These are phyloP conservation scores for Iodosphaeria phyllophila DNA, from an alignment of 2,329 filamentous ascomycete species.

Conservation along the genomic window DNA sequence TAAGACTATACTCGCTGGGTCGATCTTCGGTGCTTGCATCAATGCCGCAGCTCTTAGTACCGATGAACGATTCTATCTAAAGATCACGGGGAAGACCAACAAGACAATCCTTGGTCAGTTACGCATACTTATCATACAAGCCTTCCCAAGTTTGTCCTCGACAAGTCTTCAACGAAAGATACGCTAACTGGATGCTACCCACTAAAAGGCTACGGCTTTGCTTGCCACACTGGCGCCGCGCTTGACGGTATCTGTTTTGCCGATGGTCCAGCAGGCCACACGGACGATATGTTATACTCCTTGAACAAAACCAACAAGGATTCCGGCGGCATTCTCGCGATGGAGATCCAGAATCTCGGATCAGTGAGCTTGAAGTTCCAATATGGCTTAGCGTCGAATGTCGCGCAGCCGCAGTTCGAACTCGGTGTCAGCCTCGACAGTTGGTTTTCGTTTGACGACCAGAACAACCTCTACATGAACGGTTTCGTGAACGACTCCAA, in stretches of 20 bases:
- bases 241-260: constrained; percentile 14
- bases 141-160: no score
- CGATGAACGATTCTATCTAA: no score
- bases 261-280: constrained; percentile 4
- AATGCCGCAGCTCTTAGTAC: no score
- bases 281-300: constrained; percentile 13
- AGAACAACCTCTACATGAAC: constrained; percentile 11
- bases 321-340: constrained; percentile 10
- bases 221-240: constrained; percentile 17
- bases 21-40: no score
- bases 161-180: constrained; percentile 1
- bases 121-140: no score
- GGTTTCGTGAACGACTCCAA: constrained; percentile 10
- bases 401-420: constrained; percentile 12
- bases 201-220: constrained; percentile 10
- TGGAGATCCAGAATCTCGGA: constrained; percentile 8
- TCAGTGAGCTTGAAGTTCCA: no score
- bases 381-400: constrained; percentile 11
- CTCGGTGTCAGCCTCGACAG: constrained; percentile 3
- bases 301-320: constrained; percentile 4
- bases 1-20: no score
- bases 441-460: constrained; percentile 9
- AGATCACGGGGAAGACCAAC: no score
- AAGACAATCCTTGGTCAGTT: no score
- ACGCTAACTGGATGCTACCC: neutral